These are phyloP conservation scores for Leccinum pachyderme DNA, from an alignment of 1,284 basidiomycete species.

Conservation along the genomic window DNA sequence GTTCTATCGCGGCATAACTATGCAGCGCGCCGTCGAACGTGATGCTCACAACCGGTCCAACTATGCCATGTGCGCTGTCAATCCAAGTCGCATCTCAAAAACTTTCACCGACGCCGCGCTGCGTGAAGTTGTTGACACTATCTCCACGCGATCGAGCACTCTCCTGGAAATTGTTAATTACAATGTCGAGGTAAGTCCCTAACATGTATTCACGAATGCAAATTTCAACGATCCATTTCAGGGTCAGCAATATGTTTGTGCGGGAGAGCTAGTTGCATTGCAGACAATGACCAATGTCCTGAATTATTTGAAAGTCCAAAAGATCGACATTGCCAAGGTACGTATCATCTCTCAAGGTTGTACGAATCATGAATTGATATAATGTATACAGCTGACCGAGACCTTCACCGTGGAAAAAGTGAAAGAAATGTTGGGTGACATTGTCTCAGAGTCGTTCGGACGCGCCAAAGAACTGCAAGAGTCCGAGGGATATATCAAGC, in stretches of 20 bases:
- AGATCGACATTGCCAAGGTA: slow-evolving; percentile 94
- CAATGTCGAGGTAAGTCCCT: slow-evolving; percentile 81
- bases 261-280: slow-evolving; percentile 91
- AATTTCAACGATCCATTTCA: slow-evolving; percentile 29
- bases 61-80: slow-evolving; percentile 99
- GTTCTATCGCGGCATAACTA: slow-evolving; percentile 99
- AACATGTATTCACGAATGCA: neutral
- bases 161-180: slow-evolving; percentile 97
- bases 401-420: slow-evolving; percentile 84
- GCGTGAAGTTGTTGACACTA: slow-evolving; percentile 92
- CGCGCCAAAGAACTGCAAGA: slow-evolving; percentile 80
- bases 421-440: slow-evolving; percentile 89
- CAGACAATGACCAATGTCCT: slow-evolving; percentile 95
- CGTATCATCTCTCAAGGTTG: slow-evolving; percentile 2
- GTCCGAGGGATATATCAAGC: slow-evolving; percentile 85
- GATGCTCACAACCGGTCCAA: slow-evolving; percentile 91
- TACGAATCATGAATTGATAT: slow-evolving; percentile 3
- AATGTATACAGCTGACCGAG: slow-evolving; percentile 69
- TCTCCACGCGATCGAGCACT: slow-evolving; percentile 73
- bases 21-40: slow-evolving; percentile 97
- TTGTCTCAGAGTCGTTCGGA: slow-evolving; percentile 82
- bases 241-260: slow-evolving; percentile 97
- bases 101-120: slow-evolving; percentile 92
- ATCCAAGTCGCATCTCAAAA: slow-evolving; percentile 92
- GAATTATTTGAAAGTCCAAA: slow-evolving; percentile 96